A percentile compares a stretch with the other conserved stretches of the same genome.
Evolutionary conservation across 441 rosid genomes (phyloP).

Genomic region (Euphorbia celastroides): DNA sequence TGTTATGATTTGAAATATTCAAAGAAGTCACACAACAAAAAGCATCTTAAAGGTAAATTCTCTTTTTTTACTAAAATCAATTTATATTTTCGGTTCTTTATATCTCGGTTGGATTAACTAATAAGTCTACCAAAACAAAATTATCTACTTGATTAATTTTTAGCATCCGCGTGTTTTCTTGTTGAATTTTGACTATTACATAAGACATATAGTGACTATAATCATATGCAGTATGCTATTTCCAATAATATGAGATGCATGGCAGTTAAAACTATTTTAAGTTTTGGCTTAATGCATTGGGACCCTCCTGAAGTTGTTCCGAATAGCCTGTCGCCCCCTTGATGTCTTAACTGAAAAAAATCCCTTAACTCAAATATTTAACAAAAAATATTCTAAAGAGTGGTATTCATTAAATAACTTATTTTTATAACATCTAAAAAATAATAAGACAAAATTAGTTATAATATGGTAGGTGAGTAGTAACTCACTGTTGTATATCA

Average conservation of each 20-base stretch:
- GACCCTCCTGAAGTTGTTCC: too few relatives aligned
- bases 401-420: too few relatives aligned
- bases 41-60: conserved; percentile 75
- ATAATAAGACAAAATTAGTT: too few relatives aligned
- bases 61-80: not conserved
- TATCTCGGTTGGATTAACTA: not conserved
- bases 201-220: not conserved
- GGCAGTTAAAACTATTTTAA: not conserved
- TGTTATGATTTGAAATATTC: conserved; percentile 82
- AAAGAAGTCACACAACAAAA: conserved; percentile 71
- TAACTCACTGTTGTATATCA: too few relatives aligned
- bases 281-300: not conserved
- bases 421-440: too few relatives aligned
- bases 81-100: not conserved
- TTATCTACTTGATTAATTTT: not conserved
- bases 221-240: not conserved
- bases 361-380: not conserved
- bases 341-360: too few relatives aligned
- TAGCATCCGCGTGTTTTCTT: not conserved
- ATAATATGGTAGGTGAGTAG: too few relatives aligned
- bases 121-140: not conserved
- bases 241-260: not conserved
- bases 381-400: too few relatives aligned
- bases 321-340: too few relatives aligned
- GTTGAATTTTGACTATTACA: not conserved